A percentile compares a stretch with the other conserved stretches of the same genome.
These are phyloP conservation scores for Rhizopogon rudus DNA, from an alignment of 768 basidiomycete species.

Conservation along the genomic window DNA sequence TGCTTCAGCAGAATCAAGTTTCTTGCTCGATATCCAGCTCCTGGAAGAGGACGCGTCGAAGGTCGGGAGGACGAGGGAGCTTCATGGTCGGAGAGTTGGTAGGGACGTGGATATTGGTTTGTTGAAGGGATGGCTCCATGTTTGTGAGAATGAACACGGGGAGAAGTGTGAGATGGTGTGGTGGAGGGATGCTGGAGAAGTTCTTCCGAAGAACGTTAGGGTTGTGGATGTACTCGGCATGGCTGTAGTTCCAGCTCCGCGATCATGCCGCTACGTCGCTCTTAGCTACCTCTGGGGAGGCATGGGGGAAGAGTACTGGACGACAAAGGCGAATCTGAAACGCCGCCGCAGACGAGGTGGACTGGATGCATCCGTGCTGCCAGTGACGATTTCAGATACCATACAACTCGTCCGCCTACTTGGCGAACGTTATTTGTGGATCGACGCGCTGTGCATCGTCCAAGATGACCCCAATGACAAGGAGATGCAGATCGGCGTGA, in stretches of 20 bases:
- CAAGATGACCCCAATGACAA: constrained; percentile 3
- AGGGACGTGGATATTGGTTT: background rate
- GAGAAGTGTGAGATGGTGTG: constrained; percentile 1
- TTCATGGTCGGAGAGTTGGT: constrained; percentile 6
- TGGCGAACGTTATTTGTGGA: constrained; percentile 6
- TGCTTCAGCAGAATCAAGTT: background rate
- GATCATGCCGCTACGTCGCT: constrained; percentile 3
- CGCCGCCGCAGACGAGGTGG: background rate
- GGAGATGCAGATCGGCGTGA: background rate
- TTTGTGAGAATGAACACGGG: background rate
- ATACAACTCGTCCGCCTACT: constrained; percentile 3
- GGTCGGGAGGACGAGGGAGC: constrained; percentile 1
- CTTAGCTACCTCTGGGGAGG: constrained; percentile 9
- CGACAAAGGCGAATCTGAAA: constrained; percentile 4
- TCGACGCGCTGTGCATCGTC: constrained; percentile 8
- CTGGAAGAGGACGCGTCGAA: constrained; percentile 3
- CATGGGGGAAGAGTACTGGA: constrained; percentile 3
- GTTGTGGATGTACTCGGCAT: constrained; percentile 3
- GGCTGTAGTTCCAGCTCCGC: constrained; percentile 2
- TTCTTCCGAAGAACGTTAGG: background rate
- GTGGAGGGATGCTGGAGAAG: constrained; percentile 1
- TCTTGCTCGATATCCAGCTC: constrained; percentile 2
- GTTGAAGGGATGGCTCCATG: constrained; percentile 5
- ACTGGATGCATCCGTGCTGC: background rate
- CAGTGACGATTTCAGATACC: constrained; percentile 3